These are phyloP conservation scores for Curvularia lunata DNA, from an alignment of 2,329 filamentous ascomycete genomes.

Conservation along the genomic window DNA sequence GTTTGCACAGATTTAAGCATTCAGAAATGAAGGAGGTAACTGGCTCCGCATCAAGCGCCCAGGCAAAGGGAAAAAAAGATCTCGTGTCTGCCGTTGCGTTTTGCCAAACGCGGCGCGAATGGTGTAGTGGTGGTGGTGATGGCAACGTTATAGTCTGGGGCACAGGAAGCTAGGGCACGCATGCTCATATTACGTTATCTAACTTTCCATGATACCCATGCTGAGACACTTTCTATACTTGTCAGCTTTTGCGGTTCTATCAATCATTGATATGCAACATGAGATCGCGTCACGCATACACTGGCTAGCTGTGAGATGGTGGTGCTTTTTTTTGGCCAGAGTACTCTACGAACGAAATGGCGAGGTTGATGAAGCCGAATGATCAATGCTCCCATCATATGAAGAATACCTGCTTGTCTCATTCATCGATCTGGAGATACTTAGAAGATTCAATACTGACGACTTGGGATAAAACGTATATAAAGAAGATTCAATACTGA, in stretches of 20 bases:
- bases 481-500: not conserved
- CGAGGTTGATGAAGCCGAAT: not conserved
- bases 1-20: conserved; percentile 66
- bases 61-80: conserved; percentile 48
- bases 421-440: not conserved
- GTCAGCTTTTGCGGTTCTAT: not conserved
- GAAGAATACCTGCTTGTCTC: not conserved
- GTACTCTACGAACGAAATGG: not conserved
- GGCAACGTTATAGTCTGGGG: conserved; percentile 51
- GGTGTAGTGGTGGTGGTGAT: conserved; percentile 58
- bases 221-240: not conserved
- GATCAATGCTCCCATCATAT: not conserved
- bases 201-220: conserved; percentile 9
- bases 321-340: not conserved
- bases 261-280: not conserved
- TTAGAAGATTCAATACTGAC: not conserved
- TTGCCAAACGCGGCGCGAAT: conserved; percentile 54
- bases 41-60: conserved; percentile 39
- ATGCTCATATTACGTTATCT: not conserved
- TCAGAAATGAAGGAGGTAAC: conserved; percentile 40
- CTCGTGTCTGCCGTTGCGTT: conserved; percentile 58
- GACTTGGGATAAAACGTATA: conserved; percentile 5
- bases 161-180: conserved; percentile 15
- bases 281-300: not conserved
- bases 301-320: not conserved